These are phyloP conservation scores for Candida sanyaensis DNA, from an alignment of 1,139 yeast genomes.

Conservation along the genomic window DNA sequence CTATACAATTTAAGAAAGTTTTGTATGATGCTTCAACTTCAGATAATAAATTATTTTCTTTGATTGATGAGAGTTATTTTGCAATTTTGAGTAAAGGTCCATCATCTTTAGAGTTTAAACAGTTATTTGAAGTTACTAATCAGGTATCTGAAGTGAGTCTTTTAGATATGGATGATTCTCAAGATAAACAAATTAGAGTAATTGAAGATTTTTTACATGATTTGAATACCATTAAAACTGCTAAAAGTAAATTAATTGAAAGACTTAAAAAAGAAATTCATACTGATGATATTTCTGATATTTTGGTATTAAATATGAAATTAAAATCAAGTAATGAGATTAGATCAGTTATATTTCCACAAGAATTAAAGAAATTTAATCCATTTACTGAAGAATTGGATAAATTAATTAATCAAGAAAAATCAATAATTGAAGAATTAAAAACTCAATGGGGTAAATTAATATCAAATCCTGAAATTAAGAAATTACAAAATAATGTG, in stretches of 20 bases:
- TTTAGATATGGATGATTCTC: conserved; percentile 61
- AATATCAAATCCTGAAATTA: conserved; percentile 45
- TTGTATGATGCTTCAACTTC: conserved; percentile 68
- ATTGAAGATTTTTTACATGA: conserved; percentile 51
- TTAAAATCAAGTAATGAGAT: conserved; percentile 59
- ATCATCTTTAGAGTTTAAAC: conserved; percentile 30
- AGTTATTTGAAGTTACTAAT: conserved; percentile 24
- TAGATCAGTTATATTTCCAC: conserved; percentile 59
- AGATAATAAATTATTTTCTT: conserved; percentile 56
- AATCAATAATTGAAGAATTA: conserved; percentile 54
- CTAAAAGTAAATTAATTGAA: conserved; percentile 59
- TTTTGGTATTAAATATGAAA: conserved; percentile 68
- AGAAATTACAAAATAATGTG: conserved; percentile 35
- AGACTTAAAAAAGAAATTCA: conserved; percentile 74
- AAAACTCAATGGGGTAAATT: conserved; percentile 61
- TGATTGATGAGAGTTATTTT: conserved; percentile 31
- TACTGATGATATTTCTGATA: conserved; percentile 82
- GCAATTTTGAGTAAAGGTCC: conserved; percentile 35
- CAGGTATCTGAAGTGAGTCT: conserved; percentile 47
- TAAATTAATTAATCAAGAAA: conserved; percentile 66
- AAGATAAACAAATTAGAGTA: conserved; percentile 32
- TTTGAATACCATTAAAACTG: conserved; percentile 50
- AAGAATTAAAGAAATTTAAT: conserved; percentile 76
- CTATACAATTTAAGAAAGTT: conserved; percentile 60
- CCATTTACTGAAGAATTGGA: conserved; percentile 70